These are phyloP conservation scores for Apiospora saccharicola DNA, from an alignment of 2,329 filamentous ascomycete species.

Conservation along the genomic window DNA sequence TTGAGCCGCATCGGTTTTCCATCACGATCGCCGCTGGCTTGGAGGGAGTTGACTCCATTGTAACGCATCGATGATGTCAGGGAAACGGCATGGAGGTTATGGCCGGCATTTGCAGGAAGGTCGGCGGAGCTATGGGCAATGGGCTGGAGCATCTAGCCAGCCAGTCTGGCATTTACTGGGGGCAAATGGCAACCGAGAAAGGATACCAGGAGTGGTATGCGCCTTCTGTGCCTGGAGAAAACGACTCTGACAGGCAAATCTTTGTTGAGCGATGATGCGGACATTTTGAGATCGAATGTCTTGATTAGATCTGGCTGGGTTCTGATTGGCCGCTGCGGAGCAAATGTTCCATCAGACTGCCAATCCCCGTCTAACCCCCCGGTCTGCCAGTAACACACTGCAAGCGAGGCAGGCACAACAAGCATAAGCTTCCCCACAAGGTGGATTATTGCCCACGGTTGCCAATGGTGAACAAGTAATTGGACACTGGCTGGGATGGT, in stretches of 20 bases:
- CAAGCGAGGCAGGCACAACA: neutral
- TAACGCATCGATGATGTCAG: constrained; percentile 24
- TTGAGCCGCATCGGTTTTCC: neutral
- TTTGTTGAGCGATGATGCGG: constrained; percentile 24
- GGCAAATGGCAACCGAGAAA: neutral
- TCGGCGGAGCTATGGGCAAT: neutral
- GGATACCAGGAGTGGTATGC: neutral
- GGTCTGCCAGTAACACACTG: neutral
- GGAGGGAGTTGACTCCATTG: neutral
- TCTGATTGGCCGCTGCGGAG: constrained; percentile 21
- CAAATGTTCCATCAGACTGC: constrained; percentile 3
- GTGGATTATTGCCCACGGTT: neutral
- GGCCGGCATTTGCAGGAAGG: constrained; percentile 7
- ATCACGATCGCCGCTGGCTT: constrained; percentile 2
- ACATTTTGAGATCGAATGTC: constrained; percentile 14
- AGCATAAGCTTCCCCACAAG: neutral
- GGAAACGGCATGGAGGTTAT: constrained; percentile 18
- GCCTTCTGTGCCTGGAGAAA: neutral
- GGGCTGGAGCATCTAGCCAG: neutral
- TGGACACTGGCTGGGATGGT: neutral
- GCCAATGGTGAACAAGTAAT: neutral
- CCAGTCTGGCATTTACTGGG: neutral
- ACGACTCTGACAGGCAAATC: neutral
- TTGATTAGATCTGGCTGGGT: constrained; percentile 5
- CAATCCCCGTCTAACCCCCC: neutral